These are phyloP conservation scores for Termitomyces sp. DNA, from an alignment of 768 basidiomycete genomes.

Conservation along the genomic window DNA sequence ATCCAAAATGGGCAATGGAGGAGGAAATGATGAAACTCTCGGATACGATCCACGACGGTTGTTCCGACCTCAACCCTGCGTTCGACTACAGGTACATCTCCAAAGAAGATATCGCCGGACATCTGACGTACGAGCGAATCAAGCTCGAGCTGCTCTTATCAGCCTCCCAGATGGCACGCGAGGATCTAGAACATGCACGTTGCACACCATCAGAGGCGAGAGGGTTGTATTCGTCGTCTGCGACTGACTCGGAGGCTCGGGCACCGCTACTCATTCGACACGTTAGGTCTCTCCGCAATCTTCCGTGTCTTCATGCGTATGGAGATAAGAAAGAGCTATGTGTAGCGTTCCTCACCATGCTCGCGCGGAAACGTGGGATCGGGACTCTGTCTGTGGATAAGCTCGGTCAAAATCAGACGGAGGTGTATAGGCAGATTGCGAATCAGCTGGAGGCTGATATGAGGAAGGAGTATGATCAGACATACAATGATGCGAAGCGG, in stretches of 20 bases:
- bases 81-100: slow-evolving; percentile 5
- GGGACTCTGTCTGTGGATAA: background rate
- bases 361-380: background rate
- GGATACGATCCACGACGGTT: background rate
- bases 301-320: background rate
- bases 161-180: background rate
- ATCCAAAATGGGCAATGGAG: background rate
- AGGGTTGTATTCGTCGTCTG: no score
- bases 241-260: no score
- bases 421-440: slow-evolving; percentile 2
- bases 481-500: background rate
- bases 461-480: background rate
- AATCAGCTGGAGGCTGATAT: slow-evolving; percentile 1
- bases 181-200: background rate
- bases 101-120: background rate
- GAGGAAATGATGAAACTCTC: background rate
- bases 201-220: no score
- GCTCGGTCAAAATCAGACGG: background rate
- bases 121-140: background rate
- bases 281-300: background rate
- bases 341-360: background rate
- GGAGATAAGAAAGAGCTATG: background rate
- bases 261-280: background rate
- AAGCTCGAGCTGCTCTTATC: background rate
- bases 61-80: background rate